Evolutionary conservation across 768 basidiomycete species (phyloP), one percentile per base, ranked within the genome.

Genomic region (Lanmaoa pseudosensibilis): DNA sequence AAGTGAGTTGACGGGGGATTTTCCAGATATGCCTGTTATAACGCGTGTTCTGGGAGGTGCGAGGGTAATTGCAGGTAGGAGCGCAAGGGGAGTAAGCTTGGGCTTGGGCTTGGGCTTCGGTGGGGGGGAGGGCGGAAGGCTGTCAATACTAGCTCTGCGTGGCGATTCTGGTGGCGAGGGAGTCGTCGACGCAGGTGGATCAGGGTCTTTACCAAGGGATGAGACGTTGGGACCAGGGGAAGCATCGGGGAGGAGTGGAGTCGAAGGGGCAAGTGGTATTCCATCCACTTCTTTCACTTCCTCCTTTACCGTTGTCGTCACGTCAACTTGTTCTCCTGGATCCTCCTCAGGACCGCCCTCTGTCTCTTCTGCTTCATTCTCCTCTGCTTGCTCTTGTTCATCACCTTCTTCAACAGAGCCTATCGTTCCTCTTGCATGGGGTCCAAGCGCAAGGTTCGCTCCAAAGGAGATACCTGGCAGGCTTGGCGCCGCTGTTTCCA

Each of bases 1-100:
- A 27, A 70, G 61, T 8, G 64, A 15, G 32, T 64, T 64, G 44
- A 70, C 58, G 2, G 66, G 69, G 0, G 69, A 62, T 47, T 11
- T 68, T 23, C 60, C 62, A 21, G 61, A 70, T 41, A 62, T 44
- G 12, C 66, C 64, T 11, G 64, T 48, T 43, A 68, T 62, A 12
- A 66, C 34, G 37, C 52, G 64, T 47, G 21, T 54, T 50, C 54
- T 66, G 3, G 66, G 64, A 41, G 59, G 64, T 18, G 48, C 49
- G 3, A 64, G 59, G 32, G 61, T 39, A 13, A 41, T 27, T 16
- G 56, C 21, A 18, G 52, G 34, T 54, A 55, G 58, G 2, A 48
- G 37, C 25, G 12, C 7, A 23, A 66, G 53, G 19, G 64, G 60
- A 11, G 58, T 18, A 10, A 56, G 64, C 27, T 56, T 66, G 15